Evolutionary conservation across 192 early-diverging fungal genomes (phyloP), one percentile per base, ranked within the genome.

Genomic region (Rhizoclosmatium sp.): DNA sequence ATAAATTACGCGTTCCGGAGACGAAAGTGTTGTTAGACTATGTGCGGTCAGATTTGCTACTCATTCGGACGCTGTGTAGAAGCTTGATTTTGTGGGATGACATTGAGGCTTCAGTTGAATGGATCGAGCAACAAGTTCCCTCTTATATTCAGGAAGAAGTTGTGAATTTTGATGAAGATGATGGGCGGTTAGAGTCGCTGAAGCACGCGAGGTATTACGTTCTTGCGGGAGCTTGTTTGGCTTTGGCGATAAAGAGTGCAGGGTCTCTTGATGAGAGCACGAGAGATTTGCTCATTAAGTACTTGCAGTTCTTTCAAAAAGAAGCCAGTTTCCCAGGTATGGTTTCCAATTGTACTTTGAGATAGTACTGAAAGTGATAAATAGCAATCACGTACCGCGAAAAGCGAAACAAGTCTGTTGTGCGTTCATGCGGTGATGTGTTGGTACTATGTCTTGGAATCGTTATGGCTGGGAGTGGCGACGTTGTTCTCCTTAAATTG

Each of bases 401-500:
- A 72, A 89, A 88, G 69, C 84, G 95, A 60, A 94, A 92, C 44
- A 88, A 87, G 41, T 82, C 83, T 2, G 81, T 90, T 5, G 87
- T 91, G 2, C 85, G 89, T 47, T 80, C 85, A 4, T 95, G 95
- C 78, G 69, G 95, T 3, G 93, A 95, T 79, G 89, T 93, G 2
- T 47, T 93, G 3, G 78, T 88, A 2, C 82, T 90, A 2, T 85
- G 91, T 3, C 80, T 89, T 0, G 87, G 92, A 1, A 87, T 95
- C 65, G 90, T 98, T 0, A 88, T 95, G 82, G 93, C 95, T 5
- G 97, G 96, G 41, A 92, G 91, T 4, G 96, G 95, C 2, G 83
- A 94, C 72, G 69, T 92, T 10, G 87, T 89, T 9, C 80, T 91
- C 3, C 82, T 94, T 48, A 76, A 85, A 49, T 72, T 92, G 21